Base-by-base conservation (phyloP, 176 grass and related monocot genomes). In the Bothriochloa decipiens region DNA sequence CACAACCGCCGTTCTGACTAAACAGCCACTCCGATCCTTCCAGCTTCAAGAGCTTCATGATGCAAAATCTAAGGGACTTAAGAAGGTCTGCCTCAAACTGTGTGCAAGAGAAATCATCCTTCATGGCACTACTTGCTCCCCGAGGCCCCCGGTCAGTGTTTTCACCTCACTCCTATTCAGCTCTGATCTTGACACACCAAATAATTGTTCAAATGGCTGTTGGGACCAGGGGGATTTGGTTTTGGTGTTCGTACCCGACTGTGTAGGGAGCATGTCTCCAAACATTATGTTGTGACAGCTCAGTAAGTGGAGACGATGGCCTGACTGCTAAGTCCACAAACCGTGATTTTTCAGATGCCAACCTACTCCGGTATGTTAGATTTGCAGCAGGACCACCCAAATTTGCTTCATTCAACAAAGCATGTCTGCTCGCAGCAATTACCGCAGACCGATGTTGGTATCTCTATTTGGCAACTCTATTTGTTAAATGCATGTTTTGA, bases 21-120 rank as follows among this genome's bases (percentile, higher is more conserved):
- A 94, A 97, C 5, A 97, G 84, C 90, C 88, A 97, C 85, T 42
- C 78, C 4, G 88, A 90, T 17, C 88, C 90, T 80, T 97, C 95
- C 84, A n/a, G n/a, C n/a, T n/a, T n/a, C n/a, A n/a, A n/a, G n/a
- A n/a, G n/a, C n/a, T n/a, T n/a, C n/a, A n/a, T n/a, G n/a, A n/a
- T n/a, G n/a, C n/a, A n/a, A n/a, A n/a, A n/a, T n/a, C n/a, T n/a
- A n/a, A n/a, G n/a, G n/a, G n/a, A n/a, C n/a, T n/a, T n/a, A n/a
- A n/a, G n/a, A n/a, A n/a, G n/a, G n/a, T n/a, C n/a, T n/a, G 39
- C 26, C 81, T 92, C 88, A 53, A 29, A 63, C 40, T 84, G 52
- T n/a, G 42, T 27, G 46, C 40, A 77, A 82, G 84, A 75, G 60
- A 82, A 84, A 75, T 74, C 47, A 29, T 97, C 82, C 53, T 68